Base-by-base conservation (phyloP, 257 asterid genomes). In the Linderniella brevidens region DNA sequence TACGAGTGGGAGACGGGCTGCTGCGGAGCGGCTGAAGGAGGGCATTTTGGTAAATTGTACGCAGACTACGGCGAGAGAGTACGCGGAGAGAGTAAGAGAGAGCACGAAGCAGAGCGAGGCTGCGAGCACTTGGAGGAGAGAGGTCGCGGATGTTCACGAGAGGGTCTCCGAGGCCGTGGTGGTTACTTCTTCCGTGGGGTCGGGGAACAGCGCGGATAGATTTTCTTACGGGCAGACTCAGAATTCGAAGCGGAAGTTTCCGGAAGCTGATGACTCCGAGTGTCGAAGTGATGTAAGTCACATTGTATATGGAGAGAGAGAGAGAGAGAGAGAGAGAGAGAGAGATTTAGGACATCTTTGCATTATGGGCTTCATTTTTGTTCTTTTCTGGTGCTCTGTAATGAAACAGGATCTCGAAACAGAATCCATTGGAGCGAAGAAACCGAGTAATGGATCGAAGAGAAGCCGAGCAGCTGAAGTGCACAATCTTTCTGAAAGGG, bases 381-480 rank as follows among this genome's bases (percentile, higher is more conserved):
- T 17, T 41, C 13, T 47, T 37, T 65, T 56, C 62, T 20, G 4
- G 32, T 25, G 32, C 32, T 25, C 6, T 25, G 32, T 25, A 25
- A 25, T 25, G 19, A 59, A 12, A 56, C 83, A 90, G 98, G 98
- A 81, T 49, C 50, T 74, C 57, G 94, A 77, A 53, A 81, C 75
- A 44, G 93, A 76, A 65, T 84, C 82, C 13, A 58, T 59, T 19
- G 86, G 79, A 52, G 69, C 44, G 1, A 78, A 61, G 57, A 88
- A 68, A 64, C 40, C 56, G 4, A 64, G 63, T 53, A 53, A 58
- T 13, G 74, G 81, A 66, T 68, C 94, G 51, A 90, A 81, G 72
- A 90, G 94, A 74, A 70, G 87, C 65, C 82, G 98, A 62, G 93
- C 94, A 60, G 93, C 98, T 50, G 93, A 88, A 77, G 96, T 88